Evolutionary conservation across 192 early-diverging fungal genomes (phyloP).

Genomic region (Backusella morwellensis): DNA sequence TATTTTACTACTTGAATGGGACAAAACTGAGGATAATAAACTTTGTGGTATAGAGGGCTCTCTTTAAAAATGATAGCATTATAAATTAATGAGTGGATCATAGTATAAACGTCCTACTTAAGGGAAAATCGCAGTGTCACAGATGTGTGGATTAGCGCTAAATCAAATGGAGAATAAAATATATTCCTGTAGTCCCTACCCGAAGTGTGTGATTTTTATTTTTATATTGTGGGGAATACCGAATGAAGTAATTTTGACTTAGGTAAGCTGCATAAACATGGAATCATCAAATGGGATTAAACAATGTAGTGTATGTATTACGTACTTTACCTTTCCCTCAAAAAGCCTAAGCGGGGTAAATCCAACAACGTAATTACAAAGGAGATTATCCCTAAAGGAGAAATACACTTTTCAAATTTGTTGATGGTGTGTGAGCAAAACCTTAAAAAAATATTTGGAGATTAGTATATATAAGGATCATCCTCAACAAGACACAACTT

Average conservation of each 20-base stretch:
- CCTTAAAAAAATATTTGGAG: background rate
- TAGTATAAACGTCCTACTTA: background rate
- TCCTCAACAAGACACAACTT: background rate
- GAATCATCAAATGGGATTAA: background rate
- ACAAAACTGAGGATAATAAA: background rate
- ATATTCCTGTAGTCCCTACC: slow-evolving; percentile 2
- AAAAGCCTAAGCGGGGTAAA: background rate
- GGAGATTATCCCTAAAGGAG: slow-evolving; percentile 2
- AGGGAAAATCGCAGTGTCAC: background rate
- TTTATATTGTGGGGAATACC: slow-evolving; percentile 2
- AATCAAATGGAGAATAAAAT: slow-evolving; percentile 6
- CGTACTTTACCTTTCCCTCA: background rate
- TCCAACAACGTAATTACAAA: background rate
- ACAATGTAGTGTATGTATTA: background rate
- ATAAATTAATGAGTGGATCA: background rate
- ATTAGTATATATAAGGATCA: background rate
- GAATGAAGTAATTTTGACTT: slow-evolving; percentile 1
- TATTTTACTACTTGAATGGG: background rate
- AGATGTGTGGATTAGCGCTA: background rate
- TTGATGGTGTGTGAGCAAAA: slow-evolving; percentile 3
- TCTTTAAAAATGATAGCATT: background rate
- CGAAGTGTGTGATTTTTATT: background rate
- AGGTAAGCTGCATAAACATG: slow-evolving; percentile 3
- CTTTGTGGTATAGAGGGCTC: background rate
- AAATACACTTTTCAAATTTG: background rate